Base-by-base conservation (phyloP, 2,329 filamentous ascomycete species). In the Ustilaginoidea virens region DNA sequence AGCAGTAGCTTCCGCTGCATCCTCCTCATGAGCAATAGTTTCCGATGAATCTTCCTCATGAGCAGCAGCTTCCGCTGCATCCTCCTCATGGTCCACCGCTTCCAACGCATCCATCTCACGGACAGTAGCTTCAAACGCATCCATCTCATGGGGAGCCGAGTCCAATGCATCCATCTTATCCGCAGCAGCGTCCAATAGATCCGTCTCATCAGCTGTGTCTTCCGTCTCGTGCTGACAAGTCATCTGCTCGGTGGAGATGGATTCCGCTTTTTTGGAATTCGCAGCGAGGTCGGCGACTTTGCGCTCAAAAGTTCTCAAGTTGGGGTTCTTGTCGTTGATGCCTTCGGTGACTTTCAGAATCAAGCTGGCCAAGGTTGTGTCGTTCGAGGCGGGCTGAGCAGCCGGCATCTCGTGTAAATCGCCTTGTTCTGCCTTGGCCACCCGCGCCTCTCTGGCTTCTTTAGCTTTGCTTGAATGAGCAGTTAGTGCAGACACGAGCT, bases 261-360 rank as follows among this genome's bases (percentile, higher is more conserved):
- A 4, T 10, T 34, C 32, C 13, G 27, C 5, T 25, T 37, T 32
- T 22, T 47, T 49, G 5, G 56, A 43, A 35, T 53, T 47, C 30
- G 53, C 48, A 8, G 62, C 58, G 26, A 72, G 47, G 31, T 62
- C 53, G 3, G 58, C 58, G 20, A 72, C 52, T 30, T 69, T 61
- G 25, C 51, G 52, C 39, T 68, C 63, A 36, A 72, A 68, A 7
- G 54, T 54, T 33, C 55, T 52, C 13, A 70, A 46, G 33, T 61
- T 61, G 23, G 36, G 37, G 16, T 36, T 44, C 29, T 40, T 51
- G 15, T 55, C 49, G 16, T 65, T 58, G 9, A 66, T 52, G 25
- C 53, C 53, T 16, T 56, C 52, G 2, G 66, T 61, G 32, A 69
- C 58, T 34, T 53, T 58, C 27, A 69, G 45, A 31, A 73, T 67